These are phyloP conservation scores for Sarocladium kiliense DNA, from an alignment of 2,329 filamentous ascomycete species.

Conservation along the genomic window DNA sequence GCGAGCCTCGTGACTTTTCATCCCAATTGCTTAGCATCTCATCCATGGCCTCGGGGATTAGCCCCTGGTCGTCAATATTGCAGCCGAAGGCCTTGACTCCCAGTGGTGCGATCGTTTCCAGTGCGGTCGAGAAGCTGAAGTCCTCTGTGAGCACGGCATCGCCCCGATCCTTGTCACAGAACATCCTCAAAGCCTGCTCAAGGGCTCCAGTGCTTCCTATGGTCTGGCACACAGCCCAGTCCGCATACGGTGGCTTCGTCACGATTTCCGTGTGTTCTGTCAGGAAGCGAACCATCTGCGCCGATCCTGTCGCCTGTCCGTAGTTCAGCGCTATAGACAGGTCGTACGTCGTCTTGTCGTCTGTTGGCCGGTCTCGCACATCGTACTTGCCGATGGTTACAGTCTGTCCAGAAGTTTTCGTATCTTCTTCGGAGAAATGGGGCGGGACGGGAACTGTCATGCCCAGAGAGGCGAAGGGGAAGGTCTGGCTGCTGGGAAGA, in stretches of 20 bases:
- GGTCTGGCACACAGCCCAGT: conserved; percentile 83
- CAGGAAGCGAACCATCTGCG: conserved; percentile 83
- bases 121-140: conserved; percentile 77
- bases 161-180: conserved; percentile 62
- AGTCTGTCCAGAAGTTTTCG: conserved; percentile 51
- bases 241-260: conserved; percentile 77
- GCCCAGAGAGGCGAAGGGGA: conserved; percentile 77
- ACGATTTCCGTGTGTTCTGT: conserved; percentile 95
- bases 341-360: conserved; percentile 48
- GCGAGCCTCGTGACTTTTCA: conserved; percentile 31
- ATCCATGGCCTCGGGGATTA: conserved; percentile 48
- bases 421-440: conserved; percentile 66
- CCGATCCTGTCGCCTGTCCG: conserved; percentile 77
- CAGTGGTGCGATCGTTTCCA: conserved; percentile 52
- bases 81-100: conserved; percentile 47
- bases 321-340: conserved; percentile 91
- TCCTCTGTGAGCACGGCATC: conserved; percentile 83
- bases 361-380: conserved; percentile 48
- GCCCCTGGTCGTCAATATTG: conserved; percentile 47
- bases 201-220: conserved; percentile 82
- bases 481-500: conserved; percentile 81
- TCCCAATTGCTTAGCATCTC: conserved; percentile 47
- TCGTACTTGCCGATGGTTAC: conserved; percentile 80
- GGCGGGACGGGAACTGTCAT: conserved; percentile 68
- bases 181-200: conserved; percentile 78